Evolutionary conservation across 176 grass and related monocot species (phyloP).

Genomic region (Oryza longistaminata): DNA sequence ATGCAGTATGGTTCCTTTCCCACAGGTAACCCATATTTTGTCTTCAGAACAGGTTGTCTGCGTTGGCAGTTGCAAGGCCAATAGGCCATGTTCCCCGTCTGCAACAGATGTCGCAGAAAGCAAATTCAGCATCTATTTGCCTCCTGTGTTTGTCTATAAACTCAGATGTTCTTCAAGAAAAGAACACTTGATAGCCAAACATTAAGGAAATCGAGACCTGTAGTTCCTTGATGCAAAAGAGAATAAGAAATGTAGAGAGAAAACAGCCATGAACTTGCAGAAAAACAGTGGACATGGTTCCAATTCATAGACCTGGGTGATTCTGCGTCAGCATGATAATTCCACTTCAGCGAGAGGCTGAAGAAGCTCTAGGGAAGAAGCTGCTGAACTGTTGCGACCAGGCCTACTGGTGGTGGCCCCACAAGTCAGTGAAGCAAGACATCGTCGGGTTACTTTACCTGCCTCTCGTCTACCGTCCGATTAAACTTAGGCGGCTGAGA

Average conservation of each 20-base stretch:
- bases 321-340: background rate
- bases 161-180: background rate
- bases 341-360: background rate
- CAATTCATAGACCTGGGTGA: background rate
- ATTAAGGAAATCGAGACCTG: background rate
- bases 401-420: no score
- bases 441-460: no score
- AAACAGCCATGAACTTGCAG: background rate
- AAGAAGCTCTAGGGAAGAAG: no score
- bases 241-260: background rate
- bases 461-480: no score
- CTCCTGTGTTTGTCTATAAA: background rate
- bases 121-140: background rate
- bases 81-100: background rate
- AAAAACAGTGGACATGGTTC: background rate
- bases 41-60: background rate
- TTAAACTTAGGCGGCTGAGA: no score
- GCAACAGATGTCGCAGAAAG: constrained; percentile 11
- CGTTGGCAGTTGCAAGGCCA: background rate
- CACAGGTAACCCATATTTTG: background rate
- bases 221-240: background rate
- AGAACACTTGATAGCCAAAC: background rate
- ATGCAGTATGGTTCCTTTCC: background rate
- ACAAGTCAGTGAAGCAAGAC: no score
- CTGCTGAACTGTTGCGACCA: no score